Evolutionary conservation across 2,329 filamentous ascomycete genomes (phyloP), one percentile per base, ranked within the genome.

Genomic region (Aureobasidium namibiae): DNA sequence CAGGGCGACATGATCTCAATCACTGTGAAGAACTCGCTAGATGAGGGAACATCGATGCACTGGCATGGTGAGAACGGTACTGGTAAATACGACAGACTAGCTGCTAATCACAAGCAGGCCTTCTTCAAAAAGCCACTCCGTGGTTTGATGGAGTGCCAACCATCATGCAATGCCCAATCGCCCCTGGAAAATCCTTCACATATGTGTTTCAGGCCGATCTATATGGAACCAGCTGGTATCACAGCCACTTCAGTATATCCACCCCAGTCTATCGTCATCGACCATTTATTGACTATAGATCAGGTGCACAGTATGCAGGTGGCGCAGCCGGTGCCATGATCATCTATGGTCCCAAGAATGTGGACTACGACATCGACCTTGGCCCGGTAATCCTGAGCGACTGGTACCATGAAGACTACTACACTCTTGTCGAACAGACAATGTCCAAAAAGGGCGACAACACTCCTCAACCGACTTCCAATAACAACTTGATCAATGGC

Each of bases 11-110:
- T 63, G 38, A 73, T 85, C 4, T 67, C 71, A 16, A 70, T 84
- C 11, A 80, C 80, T 52, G 77, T 86, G 18, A 80, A 72, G 34
- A 86, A 84, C 66, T 64, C 72, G 34, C 42, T 76, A 68, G 67
- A 74, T 61, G 85, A 86, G 62, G 82, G 82, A 33, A 85, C 82
- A 16, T 76, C 76, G 16, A 78, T 85, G n/a, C 83, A 85, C 65
- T 85, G 78, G 71, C 83, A 86, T 63, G 84, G 82, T 62, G 26
- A 53, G 23, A 73, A 86, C 18, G 24, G n/a, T 54, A 61, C 59
- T 33, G 59, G 53, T n/a, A 26, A 41, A 26, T 62, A 56, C 29
- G 45, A 13, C 9, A 26, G 14, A 3, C 5, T 4, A 11, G 9
- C 13, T 11, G 13, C 39, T 56, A 23, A 56, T 18, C 23, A n/a